Evolutionary conservation across 495 filamentous ascomycete genomes (phyloP).

Genomic region (Daldinia caldariorum): DNA sequence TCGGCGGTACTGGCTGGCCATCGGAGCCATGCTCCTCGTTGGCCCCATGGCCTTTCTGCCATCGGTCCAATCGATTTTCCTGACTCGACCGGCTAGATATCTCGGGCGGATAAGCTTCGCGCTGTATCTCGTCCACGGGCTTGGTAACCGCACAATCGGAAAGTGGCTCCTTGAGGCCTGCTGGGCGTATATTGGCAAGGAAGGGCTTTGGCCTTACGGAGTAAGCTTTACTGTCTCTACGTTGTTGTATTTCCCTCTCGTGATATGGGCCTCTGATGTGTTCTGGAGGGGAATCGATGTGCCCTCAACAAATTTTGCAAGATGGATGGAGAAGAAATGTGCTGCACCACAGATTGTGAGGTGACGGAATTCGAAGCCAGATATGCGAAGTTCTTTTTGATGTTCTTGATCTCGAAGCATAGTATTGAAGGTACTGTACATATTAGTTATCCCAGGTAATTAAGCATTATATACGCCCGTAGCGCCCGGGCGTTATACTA

Average conservation of each 20-base stretch:
- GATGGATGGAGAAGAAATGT: slow-evolving; percentile 59
- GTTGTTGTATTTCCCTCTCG: slow-evolving; percentile 58
- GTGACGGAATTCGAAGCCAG: slow-evolving; percentile 3
- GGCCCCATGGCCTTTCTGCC: slow-evolving; percentile 61
- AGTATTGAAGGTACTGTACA: background rate
- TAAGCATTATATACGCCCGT: too few relatives aligned
- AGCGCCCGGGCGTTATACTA: too few relatives aligned
- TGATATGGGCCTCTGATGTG: slow-evolving; percentile 66
- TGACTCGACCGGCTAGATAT: slow-evolving; percentile 62
- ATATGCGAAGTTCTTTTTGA: slow-evolving; percentile 2
- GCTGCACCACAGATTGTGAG: slow-evolving; percentile 21
- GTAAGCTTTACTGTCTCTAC: slow-evolving; percentile 60
- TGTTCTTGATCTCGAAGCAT: slow-evolving; percentile 1
- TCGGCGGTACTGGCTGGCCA: slow-evolving; percentile 46
- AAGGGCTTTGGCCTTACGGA: slow-evolving; percentile 59
- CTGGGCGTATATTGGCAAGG: slow-evolving; percentile 63
- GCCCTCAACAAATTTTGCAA: slow-evolving; percentile 64
- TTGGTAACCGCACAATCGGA: slow-evolving; percentile 62
- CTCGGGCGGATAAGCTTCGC: slow-evolving; percentile 66
- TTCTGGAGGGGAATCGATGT: slow-evolving; percentile 67
- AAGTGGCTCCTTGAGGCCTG: slow-evolving; percentile 63
- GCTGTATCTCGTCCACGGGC: slow-evolving; percentile 67
- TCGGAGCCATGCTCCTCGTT: slow-evolving; percentile 63
- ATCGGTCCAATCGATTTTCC: slow-evolving; percentile 61
- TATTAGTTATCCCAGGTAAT: too few relatives aligned